Percentiles rank a stretch among this genome's conserved stretches.
Evolutionary conservation across 73 alveolate genomes (phyloP).

Genomic region (Paraurostyla sp.): DNA sequence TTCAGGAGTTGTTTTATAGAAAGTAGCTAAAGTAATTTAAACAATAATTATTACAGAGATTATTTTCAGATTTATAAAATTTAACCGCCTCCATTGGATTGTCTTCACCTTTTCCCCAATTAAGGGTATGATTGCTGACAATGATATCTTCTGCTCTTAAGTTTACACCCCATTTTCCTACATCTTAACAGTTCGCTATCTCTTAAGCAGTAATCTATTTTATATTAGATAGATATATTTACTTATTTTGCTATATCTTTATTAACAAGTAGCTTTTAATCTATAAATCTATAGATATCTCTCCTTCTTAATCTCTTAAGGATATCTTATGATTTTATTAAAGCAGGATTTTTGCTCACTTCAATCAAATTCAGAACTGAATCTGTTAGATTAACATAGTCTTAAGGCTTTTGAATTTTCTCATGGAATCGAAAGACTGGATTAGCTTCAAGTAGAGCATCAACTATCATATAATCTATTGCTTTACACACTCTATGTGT

Average conservation of each 20-base stretch:
- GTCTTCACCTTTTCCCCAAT: conserved; percentile 77
- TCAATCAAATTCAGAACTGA: conserved; percentile 75
- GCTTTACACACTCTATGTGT: conserved; percentile 85
- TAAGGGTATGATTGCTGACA: conserved; percentile 66
- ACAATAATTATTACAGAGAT: conserved; percentile 53
- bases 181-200: conserved; percentile 70
- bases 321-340: conserved; percentile 72
- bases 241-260: conserved; percentile 40
- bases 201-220: conserved; percentile 70
- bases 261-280: conserved; percentile 58
- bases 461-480: conserved; percentile 91
- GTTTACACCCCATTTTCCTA: conserved; percentile 71
- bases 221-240: background rate
- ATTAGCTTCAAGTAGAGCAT: conserved; percentile 86
- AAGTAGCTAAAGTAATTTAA: background rate
- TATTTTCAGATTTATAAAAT: conserved; percentile 76
- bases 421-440: conserved; percentile 78
- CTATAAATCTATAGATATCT: conserved; percentile 75
- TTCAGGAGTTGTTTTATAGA: conserved; percentile 56
- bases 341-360: conserved; percentile 59
- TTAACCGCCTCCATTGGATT: conserved; percentile 77
- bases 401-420: conserved; percentile 77
- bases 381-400: conserved; percentile 84
- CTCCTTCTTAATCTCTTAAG: conserved; percentile 72
- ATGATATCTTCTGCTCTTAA: conserved; percentile 79